Conservation (phyloP, 2,329 filamentous ascomycete genomes). For the Zalaria sp. region DNA sequence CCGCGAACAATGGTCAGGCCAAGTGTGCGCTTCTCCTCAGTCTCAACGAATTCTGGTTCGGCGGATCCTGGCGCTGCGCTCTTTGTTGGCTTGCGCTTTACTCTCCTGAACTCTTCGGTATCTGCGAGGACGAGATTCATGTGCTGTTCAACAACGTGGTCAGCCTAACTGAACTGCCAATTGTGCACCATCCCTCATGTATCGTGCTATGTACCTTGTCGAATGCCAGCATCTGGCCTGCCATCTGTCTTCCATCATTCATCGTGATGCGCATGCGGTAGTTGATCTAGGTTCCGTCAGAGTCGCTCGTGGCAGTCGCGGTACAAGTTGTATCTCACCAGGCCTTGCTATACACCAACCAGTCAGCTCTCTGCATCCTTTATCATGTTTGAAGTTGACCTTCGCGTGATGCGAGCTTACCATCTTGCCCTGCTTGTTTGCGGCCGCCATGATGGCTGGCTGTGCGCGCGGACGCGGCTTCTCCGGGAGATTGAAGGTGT, state of each 20-base stretch:
- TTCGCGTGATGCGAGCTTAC: conserved; percentile 43
- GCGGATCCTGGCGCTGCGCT: conserved; percentile 49
- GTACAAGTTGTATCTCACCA: conserved; percentile 34
- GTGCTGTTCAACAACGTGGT: conserved; percentile 43
- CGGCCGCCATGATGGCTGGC: conserved; percentile 23
- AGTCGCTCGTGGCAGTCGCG: not conserved
- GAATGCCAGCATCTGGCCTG: conserved; percentile 94
- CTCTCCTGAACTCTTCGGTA: conserved; percentile 91
- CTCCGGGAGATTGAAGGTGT: too few relatives aligned
- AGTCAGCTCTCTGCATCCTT: conserved; percentile 31
- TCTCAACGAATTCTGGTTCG: conserved; percentile 57
- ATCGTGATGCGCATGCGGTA: conserved; percentile 97
- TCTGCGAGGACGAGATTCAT: conserved; percentile 99
- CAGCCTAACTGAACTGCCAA: too few relatives aligned
- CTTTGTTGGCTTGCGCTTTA: conserved; percentile 74
- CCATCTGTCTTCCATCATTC: conserved; percentile 90
- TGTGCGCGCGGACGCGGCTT: conserved; percentile 7
- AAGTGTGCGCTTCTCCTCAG: conserved; percentile 94
- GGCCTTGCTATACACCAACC: conserved; percentile 41
- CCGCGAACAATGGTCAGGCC: conserved; percentile 90
- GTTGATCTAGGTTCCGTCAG: conserved; percentile 59
- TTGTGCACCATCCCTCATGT: too few relatives aligned
- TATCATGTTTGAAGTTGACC: conserved; percentile 11
- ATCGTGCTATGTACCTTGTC: conserved; percentile 56
- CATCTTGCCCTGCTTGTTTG: conserved; percentile 98